These are phyloP conservation scores for Penicilliopsis zonata DNA, from an alignment of 495 filamentous ascomycete genomes.

Conservation along the genomic window DNA sequence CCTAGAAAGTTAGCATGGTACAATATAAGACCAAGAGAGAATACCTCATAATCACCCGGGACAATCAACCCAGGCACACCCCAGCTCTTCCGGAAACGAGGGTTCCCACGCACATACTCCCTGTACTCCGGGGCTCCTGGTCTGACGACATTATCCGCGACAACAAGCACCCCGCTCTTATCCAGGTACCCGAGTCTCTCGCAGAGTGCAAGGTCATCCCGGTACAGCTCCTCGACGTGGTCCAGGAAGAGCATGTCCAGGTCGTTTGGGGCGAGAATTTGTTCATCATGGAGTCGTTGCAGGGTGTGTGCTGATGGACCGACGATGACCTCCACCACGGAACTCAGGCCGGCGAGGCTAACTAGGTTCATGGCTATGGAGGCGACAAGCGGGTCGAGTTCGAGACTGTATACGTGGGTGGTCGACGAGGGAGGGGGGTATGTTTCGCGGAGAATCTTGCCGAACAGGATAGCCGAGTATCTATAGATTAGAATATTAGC, in stretches of 20 bases:
- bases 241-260: slow-evolving; percentile 2
- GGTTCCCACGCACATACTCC: slow-evolving; percentile 6
- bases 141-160: slow-evolving; percentile 11
- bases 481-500: no score
- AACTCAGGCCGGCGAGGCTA: no score
- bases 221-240: slow-evolving; percentile 2
- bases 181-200: slow-evolving; percentile 2
- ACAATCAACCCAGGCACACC: slow-evolving; percentile 8
- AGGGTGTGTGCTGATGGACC: slow-evolving; percentile 25
- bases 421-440: no score
- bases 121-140: slow-evolving; percentile 10
- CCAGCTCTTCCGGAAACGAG: slow-evolving; percentile 8
- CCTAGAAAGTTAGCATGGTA: slow-evolving; percentile 3
- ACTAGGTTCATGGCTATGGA: no score
- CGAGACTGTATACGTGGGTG: no score
- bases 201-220: slow-evolving; percentile 1
- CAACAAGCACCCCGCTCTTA: slow-evolving; percentile 2
- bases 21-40: background rate
- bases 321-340: slow-evolving; percentile 46
- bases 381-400: no score
- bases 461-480: no score
- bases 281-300: slow-evolving; percentile 1
- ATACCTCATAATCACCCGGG: slow-evolving; percentile 8
- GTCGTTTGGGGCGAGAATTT: background rate
- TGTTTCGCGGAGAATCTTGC: no score